Conservation (phyloP, 495 filamentous ascomycete genomes). For the Aspergillus biplanus region DNA sequence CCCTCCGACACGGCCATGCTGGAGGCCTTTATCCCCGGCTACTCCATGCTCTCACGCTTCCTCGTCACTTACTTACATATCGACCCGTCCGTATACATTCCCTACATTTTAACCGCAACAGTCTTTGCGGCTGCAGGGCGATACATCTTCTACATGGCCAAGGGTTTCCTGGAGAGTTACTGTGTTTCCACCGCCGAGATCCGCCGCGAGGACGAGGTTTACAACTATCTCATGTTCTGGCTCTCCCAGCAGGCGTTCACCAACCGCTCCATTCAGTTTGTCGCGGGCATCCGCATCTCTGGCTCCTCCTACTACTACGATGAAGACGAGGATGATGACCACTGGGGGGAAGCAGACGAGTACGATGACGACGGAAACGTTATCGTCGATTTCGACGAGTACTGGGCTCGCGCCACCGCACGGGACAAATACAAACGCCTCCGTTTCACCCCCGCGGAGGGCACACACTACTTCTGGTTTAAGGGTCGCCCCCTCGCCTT, state of each 20-base stretch:
- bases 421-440: conserved; percentile 61
- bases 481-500: conserved; percentile 59
- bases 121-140: conserved; percentile 52
- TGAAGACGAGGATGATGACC: conserved; percentile 44
- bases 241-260: conserved; percentile 63
- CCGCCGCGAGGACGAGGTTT: conserved; percentile 68
- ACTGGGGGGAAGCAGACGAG: conserved; percentile 42
- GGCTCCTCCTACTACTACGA: conserved; percentile 51
- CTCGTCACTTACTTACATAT: conserved; percentile 64
- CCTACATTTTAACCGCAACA: conserved; percentile 56
- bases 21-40: conserved; percentile 75
- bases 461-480: conserved; percentile 70
- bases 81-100: conserved; percentile 73
- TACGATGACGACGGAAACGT: conserved; percentile 40
- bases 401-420: conserved; percentile 50
- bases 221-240: conserved; percentile 73
- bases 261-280: conserved; percentile 58
- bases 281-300: conserved; percentile 62
- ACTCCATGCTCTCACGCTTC: conserved; percentile 63
- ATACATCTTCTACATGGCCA: conserved; percentile 52
- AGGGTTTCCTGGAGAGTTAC: conserved; percentile 32
- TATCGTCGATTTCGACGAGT: conserved; percentile 40
- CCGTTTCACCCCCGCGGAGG: conserved; percentile 66
- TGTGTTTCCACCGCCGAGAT: conserved; percentile 63
- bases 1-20: conserved; percentile 54